Evolutionary conservation across 2,329 filamentous ascomycete genomes (phyloP).

Genomic region (Neonectria neomacrospora): DNA sequence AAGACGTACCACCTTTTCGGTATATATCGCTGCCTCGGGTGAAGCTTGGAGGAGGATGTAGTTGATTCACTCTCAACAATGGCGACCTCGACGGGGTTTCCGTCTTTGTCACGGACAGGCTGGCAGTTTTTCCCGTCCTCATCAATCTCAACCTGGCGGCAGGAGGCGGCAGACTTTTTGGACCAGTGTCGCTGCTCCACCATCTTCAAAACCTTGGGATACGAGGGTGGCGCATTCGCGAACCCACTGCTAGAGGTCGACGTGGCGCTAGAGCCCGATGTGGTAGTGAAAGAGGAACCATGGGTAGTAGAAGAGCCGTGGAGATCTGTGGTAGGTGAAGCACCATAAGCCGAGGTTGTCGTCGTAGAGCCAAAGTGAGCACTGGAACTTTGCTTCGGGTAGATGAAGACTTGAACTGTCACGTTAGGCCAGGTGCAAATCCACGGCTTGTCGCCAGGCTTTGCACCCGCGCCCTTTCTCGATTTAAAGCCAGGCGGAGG

Average conservation of each 20-base stretch:
- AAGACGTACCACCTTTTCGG: constrained; percentile 28
- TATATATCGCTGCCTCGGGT: constrained; percentile 6
- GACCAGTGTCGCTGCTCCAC: constrained; percentile 61
- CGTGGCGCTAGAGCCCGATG: constrained; percentile 33
- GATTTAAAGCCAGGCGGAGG: constrained; percentile 43
- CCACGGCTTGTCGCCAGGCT: constrained; percentile 65
- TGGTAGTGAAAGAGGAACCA: constrained; percentile 20
- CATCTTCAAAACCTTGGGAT: constrained; percentile 65
- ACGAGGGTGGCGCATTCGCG: constrained; percentile 45
- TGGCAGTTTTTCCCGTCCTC: constrained; percentile 51
- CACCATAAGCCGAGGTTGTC: constrained; percentile 25
- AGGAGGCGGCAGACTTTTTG: constrained; percentile 53
- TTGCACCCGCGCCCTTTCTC: constrained; percentile 42
- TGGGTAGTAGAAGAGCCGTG: constrained; percentile 22
- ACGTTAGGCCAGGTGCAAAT: constrained; percentile 69
- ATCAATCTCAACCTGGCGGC: constrained; percentile 60
- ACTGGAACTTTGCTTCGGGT: constrained; percentile 63
- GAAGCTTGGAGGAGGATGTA: constrained; percentile 5
- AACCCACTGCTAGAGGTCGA: background rate
- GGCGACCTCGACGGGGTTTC: constrained; percentile 54
- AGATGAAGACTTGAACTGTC: constrained; percentile 67
- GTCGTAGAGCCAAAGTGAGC: constrained; percentile 31
- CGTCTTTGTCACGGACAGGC: constrained; percentile 51
- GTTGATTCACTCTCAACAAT: constrained; percentile 53
- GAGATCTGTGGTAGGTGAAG: background rate